Base-by-base conservation (phyloP, 2,329 filamentous ascomycete species). In the Ascochyta pisi region DNA sequence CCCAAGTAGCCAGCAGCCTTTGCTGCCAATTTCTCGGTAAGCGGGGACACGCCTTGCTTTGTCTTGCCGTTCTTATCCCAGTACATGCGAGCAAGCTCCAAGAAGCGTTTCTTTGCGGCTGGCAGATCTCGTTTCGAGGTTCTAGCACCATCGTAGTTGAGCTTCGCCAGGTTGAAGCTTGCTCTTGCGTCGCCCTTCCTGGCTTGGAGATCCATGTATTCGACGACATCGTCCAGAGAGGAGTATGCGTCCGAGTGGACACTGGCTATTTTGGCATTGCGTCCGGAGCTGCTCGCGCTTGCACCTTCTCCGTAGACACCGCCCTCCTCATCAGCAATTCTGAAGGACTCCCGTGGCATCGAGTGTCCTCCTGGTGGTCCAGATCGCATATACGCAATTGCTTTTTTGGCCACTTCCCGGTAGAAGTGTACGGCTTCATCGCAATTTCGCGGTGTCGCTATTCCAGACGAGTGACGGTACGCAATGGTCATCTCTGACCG, bases 281-380 rank as follows among this genome's bases (percentile, higher is more conserved):
- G 83, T 4, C 95, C 95, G 0, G 95, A 89, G 71, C 92, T 97
- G 23, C 89, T 89, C 35, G 89, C 91, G 71, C 94, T 98, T 12
- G 95, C 95, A 3, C 95, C 96, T 76, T 96, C 92, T 42, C 95
- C 96, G 73, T 97, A 99, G 6, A 96, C 89, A 39, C 95, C 95
- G 7, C 95, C 96, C 27, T 89, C 81, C 44, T 97, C 92, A 69
- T 99, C 96, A 3, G 92, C 91, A 67, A 97, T 90, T 53, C 91
- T 86, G 78, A 91, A 96, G 6, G 89, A 86, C 70, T 97, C 90
- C 27, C 86, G 84, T 2, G 89, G 82, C 82, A 96, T 88, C 29
- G 84, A 82, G 77, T 89, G 88, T 4, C 95, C 95, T 10, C 94
- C 94, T 0, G 95, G 94, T 1, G 95, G 94, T 0, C 95, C 96